These are phyloP conservation scores for Lactarius hatsudake DNA, from an alignment of 768 basidiomycete genomes.

Conservation along the genomic window DNA sequence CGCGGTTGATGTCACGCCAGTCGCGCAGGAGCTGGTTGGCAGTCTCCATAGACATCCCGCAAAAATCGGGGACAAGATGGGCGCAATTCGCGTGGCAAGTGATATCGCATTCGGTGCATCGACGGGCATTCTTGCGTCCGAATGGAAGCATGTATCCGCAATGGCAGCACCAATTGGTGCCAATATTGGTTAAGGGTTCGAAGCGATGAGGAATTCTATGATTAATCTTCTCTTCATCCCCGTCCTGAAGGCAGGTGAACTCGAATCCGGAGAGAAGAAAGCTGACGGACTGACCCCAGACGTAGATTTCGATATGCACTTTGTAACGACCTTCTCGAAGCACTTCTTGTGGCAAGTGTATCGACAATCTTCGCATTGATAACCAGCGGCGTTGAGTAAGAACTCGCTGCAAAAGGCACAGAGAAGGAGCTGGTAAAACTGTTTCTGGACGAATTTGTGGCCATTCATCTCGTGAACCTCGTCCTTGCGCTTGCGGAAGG, in stretches of 20 bases:
- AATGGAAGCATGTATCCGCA: conserved; percentile 98
- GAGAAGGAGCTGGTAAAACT: conserved; percentile 98
- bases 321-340: conserved; percentile 97
- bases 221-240: conserved; percentile 97
- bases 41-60: conserved; percentile 99
- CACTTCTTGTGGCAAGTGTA: conserved; percentile 99
- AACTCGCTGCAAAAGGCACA: conserved; percentile 99
- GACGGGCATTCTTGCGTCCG: conserved; percentile 93
- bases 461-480: conserved; percentile 99
- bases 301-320: conserved; percentile 97
- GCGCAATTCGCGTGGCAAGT: conserved; percentile 98
- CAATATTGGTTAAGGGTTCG: conserved; percentile 93
- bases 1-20: conserved; percentile 86
- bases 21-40: conserved; percentile 90
- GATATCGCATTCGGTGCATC: conserved; percentile 93
- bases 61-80: conserved; percentile 98
- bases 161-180: conserved; percentile 99
- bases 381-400: conserved; percentile 94
- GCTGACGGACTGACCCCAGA: conserved; percentile 68
- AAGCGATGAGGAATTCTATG: conserved; percentile 99
- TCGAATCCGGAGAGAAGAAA: conserved; percentile 1
- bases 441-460: conserved; percentile 94
- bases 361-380: conserved; percentile 98
- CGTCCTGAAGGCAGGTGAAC: conserved; percentile 54
- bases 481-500: conserved; percentile 94